Evolutionary conservation across 345 rosid genomes (phyloP), one percentile per base, ranked within the genome.

Genomic region (Iberis pinnata): DNA sequence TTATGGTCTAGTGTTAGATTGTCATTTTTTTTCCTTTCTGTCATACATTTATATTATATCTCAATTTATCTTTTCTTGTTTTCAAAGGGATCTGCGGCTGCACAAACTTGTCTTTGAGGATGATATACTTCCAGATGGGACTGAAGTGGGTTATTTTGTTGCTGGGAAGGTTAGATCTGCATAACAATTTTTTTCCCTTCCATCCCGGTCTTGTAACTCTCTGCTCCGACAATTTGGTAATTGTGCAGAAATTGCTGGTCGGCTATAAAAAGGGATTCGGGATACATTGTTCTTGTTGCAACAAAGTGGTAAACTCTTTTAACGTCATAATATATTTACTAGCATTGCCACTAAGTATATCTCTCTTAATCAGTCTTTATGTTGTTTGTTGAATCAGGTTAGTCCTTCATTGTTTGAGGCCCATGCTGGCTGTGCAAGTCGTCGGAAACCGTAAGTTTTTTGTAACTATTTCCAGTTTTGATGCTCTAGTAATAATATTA

Each of bases 391-490:
- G 52, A 70, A 26, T 52, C 86, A 90, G 96, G 70, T 90, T 57
- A 90, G 98, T 60, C 89, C 98, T 26, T 90, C 98, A 36, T 70
- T 47, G 33, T 90, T 90, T 73, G 98, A 90, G 81, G 83, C 95
- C 63, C 98, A 90, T 84, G 98, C 98, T 67, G 98, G 98, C 61
- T 87, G 75, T 76, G 81, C 95, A 41, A 60, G 75, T 44, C 95
- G 98, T 44, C 82, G 96, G 56, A 87, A 87, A 55, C 96, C 96
- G 98, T 90, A 74, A 87, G 96, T 76, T 45, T 14, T 45, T 43
- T 25, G 29, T 41, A 43, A 8, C 19, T 20, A 19, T 59, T 18
- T 50, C 35, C 16, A 12, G 50, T 35, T 35, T 8, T 25, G 4
- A 57, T 27, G 31, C 51, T 33, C 18, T 33, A 25, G n/a, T 20